Percentiles rank a stretch among this genome's conserved stretches.
These are phyloP conservation scores for Funneliformis caledonium DNA, from an alignment of 371 early-diverging fungal genomes.

Conservation along the genomic window DNA sequence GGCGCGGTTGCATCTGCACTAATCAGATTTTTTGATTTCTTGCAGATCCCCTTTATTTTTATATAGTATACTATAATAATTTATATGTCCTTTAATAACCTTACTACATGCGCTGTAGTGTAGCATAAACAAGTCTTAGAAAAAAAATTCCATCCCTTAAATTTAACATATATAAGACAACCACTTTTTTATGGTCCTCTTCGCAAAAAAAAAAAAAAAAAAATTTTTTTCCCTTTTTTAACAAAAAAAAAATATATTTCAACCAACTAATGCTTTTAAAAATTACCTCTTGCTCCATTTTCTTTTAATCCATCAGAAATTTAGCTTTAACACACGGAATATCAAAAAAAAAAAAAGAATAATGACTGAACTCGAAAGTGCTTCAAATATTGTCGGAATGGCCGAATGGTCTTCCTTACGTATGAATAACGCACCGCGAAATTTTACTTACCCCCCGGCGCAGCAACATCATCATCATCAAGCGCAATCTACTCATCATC, in stretches of 20 bases:
- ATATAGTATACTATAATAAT: too few relatives aligned
- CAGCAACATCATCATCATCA: slow-evolving; percentile 18
- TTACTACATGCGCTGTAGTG: too few relatives aligned
- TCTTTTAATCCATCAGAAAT: not conserved
- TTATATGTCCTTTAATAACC: too few relatives aligned
- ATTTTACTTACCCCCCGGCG: slow-evolving; percentile 6
- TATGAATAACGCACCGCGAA: not conserved
- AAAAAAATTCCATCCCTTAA: too few relatives aligned
- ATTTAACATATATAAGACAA: too few relatives aligned
- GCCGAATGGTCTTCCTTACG: slow-evolving; percentile 9
- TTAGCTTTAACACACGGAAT: not conserved
- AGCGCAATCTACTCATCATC: not conserved
- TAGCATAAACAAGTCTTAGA: too few relatives aligned
- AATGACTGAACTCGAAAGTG: slow-evolving; percentile 28
- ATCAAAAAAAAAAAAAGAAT: not conserved
- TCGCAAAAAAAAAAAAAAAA: not conserved
- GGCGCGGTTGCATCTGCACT: too few relatives aligned
- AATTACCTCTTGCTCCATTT: not conserved
- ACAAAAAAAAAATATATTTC: not conserved
- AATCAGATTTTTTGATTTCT: too few relatives aligned
- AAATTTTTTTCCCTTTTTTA: not conserved
- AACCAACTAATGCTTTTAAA: too few relatives aligned
- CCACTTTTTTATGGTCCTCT: not conserved
- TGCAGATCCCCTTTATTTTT: too few relatives aligned
- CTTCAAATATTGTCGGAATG: not conserved